Percentiles rank a stretch among this genome's conserved stretches.
These are phyloP conservation scores for Sphagnurus paluster DNA, from an alignment of 1,284 basidiomycete species.

Conservation along the genomic window DNA sequence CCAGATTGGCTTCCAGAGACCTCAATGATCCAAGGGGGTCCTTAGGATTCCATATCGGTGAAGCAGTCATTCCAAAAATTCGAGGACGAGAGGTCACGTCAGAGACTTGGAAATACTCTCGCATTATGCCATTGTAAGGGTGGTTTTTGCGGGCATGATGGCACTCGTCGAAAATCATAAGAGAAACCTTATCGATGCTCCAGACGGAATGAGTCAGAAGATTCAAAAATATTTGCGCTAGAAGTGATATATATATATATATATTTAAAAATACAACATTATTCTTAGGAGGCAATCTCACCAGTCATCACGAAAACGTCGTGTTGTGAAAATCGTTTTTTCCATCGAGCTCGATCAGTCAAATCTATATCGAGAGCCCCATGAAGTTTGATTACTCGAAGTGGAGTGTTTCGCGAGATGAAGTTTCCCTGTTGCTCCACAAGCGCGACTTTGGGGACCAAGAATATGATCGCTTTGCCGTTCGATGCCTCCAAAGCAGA, in stretches of 20 bases:
- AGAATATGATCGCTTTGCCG: slow-evolving; percentile 63
- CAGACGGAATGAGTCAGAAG: slow-evolving; percentile 78
- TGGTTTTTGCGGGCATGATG: slow-evolving; percentile 79
- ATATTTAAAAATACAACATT: background rate
- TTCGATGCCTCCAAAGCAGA: slow-evolving; percentile 45
- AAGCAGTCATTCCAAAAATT: slow-evolving; percentile 89
- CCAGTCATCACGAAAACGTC: slow-evolving; percentile 86
- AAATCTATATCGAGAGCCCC: slow-evolving; percentile 71
- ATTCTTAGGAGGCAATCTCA: slow-evolving; percentile 33
- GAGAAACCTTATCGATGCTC: slow-evolving; percentile 67
- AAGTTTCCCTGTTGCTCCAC: slow-evolving; percentile 80
- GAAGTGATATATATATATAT: background rate
- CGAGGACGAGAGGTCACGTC: slow-evolving; percentile 57
- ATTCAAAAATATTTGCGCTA: slow-evolving; percentile 81
- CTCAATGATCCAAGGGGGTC: slow-evolving; percentile 59
- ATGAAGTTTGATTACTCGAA: slow-evolving; percentile 66
- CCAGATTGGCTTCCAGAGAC: slow-evolving; percentile 68
- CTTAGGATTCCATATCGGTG: slow-evolving; percentile 77
- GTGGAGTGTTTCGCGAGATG: slow-evolving; percentile 60
- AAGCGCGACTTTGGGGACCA: slow-evolving; percentile 80
- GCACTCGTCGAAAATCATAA: slow-evolving; percentile 84
- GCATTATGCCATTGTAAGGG: slow-evolving; percentile 80
- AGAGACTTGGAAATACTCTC: slow-evolving; percentile 62
- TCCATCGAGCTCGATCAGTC: slow-evolving; percentile 68
- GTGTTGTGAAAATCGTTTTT: slow-evolving; percentile 53